phyloP scores from a whole-genome alignment of 371 early-diverging fungal species.

The Apophysomyces variabilis region DNA sequence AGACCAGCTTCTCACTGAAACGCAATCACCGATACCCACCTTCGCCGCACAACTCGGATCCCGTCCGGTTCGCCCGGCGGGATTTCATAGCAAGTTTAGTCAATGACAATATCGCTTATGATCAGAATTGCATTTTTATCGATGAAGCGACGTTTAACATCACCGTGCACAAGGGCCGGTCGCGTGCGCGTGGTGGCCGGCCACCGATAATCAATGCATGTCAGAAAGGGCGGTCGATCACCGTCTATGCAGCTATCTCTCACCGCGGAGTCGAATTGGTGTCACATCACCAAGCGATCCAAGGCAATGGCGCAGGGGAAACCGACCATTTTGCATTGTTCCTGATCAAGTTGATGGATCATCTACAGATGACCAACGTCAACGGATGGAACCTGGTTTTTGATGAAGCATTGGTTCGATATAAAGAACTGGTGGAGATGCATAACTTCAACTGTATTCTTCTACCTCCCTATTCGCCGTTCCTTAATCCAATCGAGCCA shows the following conservation, averaged over 20 bases:
- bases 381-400: constrained; percentile 6
- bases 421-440: constrained; percentile 4
- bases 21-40: constrained; percentile 6
- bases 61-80: neutral
- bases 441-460: constrained; percentile 4
- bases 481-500: constrained; percentile 15
- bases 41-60: neutral
- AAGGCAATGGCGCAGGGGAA: neutral
- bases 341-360: constrained; percentile 6
- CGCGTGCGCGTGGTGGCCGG: constrained; percentile 3
- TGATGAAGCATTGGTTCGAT: constrained; percentile 4
- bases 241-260: neutral
- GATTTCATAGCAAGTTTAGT: neutral
- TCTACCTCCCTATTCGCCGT: constrained; percentile 7
- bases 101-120: constrained; percentile 1
- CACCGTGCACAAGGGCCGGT: constrained; percentile 6
- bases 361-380: constrained; percentile 2
- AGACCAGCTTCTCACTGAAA: constrained; percentile 2
- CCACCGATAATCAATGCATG: constrained; percentile 3
- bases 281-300: constrained; percentile 1
- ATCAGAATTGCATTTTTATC: constrained; percentile 16
- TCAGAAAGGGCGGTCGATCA: constrained; percentile 1
- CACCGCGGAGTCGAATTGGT: constrained; percentile 7
- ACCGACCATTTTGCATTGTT: constrained; percentile 2
- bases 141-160: constrained; percentile 10